Evolutionary conservation across 768 basidiomycete genomes (phyloP).

Genomic region (Naganishia vishniacii): DNA sequence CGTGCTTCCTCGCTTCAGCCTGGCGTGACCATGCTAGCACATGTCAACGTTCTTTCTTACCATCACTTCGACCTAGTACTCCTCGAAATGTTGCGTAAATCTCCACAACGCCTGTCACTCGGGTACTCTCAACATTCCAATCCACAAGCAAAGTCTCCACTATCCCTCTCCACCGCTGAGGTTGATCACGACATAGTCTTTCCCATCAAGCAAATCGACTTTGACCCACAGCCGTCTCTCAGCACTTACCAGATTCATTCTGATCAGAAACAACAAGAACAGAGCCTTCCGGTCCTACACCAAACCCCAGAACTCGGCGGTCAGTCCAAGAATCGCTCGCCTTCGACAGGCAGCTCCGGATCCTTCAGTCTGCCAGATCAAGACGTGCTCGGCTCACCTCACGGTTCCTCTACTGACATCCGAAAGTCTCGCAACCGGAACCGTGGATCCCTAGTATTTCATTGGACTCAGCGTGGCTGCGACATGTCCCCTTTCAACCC

Average conservation of each 20-base stretch:
- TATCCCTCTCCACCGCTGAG: background rate
- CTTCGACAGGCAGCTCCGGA: background rate
- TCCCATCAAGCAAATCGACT: constrained; percentile 2
- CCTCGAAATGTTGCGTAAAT: no score
- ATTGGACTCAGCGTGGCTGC: background rate
- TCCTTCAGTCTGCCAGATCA: background rate
- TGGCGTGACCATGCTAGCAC: no score
- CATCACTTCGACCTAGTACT: no score
- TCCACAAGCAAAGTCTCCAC: no score
- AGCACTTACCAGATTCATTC: constrained; percentile 8
- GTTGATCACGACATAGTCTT: background rate
- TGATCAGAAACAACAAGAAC: background rate
- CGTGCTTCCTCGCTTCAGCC: no score
- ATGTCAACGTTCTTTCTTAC: no score
- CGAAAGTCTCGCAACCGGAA: background rate
- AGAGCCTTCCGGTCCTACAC: background rate
- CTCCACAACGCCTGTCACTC: no score
- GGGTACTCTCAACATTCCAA: no score
- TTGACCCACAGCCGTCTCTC: constrained; percentile 7
- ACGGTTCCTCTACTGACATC: background rate
- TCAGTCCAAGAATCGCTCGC: background rate
- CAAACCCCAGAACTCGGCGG: background rate
- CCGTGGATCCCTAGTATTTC: background rate
- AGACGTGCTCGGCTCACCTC: background rate
- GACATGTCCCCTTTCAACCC: constrained; percentile 7